These are phyloP conservation scores for Botrytis elliptica DNA, from an alignment of 2,329 filamentous ascomycete species.

Conservation along the genomic window DNA sequence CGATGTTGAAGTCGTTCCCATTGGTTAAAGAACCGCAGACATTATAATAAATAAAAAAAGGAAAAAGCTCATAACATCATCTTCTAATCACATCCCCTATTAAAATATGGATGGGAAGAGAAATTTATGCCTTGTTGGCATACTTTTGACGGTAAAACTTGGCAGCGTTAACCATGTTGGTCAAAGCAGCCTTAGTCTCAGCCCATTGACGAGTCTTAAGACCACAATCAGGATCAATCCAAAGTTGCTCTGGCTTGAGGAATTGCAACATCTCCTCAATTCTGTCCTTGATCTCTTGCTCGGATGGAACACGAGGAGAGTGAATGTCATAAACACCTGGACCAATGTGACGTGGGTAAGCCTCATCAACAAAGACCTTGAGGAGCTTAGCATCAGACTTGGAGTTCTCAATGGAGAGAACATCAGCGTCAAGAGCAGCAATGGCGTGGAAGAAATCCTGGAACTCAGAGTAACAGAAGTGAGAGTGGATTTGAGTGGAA, in stretches of 20 bases:
- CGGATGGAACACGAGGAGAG: conserved; percentile 92
- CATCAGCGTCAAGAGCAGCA: conserved; percentile 94
- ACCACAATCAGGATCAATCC: conserved; percentile 99
- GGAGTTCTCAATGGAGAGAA: conserved; percentile 99
- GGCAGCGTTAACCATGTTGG: conserved; percentile 97
- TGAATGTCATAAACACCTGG: conserved; percentile 99
- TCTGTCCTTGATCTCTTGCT: conserved; percentile 98
- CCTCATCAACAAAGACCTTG: conserved; percentile 96
- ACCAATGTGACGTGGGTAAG: conserved; percentile 96
- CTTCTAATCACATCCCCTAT: conserved; percentile 22
- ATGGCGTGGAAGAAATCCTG: conserved; percentile 99
- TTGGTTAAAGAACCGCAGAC: conserved; percentile 29
- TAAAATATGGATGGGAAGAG: conserved; percentile 21
- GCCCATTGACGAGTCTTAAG: conserved; percentile 98
- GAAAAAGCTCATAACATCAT: conserved; percentile 21
- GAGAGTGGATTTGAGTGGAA: conserved; percentile 98
- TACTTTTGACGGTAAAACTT: conserved; percentile 95
- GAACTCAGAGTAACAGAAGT: conserved; percentile 99
- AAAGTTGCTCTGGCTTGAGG: conserved; percentile 97
- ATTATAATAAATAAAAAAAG: conserved; percentile 23
- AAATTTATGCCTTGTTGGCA: conserved; percentile 41
- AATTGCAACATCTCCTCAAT: conserved; percentile 97
- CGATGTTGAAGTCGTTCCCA: conserved; percentile 51
- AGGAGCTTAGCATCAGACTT: conserved; percentile 99
- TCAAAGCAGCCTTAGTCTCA: conserved; percentile 94